Conservation (phyloP, 495 filamentous ascomycete species). For the Aspergillus taichungensis region DNA sequence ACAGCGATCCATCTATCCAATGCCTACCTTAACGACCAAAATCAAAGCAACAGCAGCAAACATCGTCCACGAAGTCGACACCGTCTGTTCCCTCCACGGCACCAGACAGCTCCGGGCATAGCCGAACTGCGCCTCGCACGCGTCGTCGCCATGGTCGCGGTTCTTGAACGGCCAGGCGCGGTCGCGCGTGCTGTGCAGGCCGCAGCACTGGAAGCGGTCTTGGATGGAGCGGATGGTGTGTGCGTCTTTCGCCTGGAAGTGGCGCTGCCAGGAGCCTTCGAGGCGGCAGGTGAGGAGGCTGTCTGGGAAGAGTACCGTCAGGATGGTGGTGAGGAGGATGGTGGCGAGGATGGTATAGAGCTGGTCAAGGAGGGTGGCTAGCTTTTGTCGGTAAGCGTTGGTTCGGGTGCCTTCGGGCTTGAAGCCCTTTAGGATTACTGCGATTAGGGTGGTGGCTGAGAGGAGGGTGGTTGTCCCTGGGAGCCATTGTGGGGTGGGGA, state of each 20-base stretch:
- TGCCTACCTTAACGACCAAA: constrained; percentile 15
- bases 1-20: too few species aligned
- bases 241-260: constrained; percentile 41
- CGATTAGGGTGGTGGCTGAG: constrained; percentile 8
- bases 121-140: constrained; percentile 20
- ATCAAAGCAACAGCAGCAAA: constrained; percentile 18
- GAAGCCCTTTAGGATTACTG: constrained; percentile 2
- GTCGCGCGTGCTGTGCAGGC: constrained; percentile 46
- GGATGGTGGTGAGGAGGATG: constrained; percentile 46
- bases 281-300: constrained; percentile 42
- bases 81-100: constrained; percentile 19
- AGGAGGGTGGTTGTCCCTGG: constrained; percentile 19
- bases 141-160: constrained; percentile 17
- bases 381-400: constrained; percentile 2
- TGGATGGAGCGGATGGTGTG: constrained; percentile 51
- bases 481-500: constrained; percentile 21
- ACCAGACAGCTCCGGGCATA: constrained; percentile 19
- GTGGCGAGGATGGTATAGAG: constrained; percentile 40
- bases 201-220: constrained; percentile 57
- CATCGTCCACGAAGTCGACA: constrained; percentile 17
- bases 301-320: constrained; percentile 43
- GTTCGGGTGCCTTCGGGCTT: background rate
- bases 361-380: constrained; percentile 11
- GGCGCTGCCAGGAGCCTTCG: constrained; percentile 40
- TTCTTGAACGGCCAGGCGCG: constrained; percentile 50